A percentile compares a stretch with the other conserved stretches of the same genome.
Conservation (phyloP, 164 flowering plant genomes). For the Stephania japonica region DNA sequence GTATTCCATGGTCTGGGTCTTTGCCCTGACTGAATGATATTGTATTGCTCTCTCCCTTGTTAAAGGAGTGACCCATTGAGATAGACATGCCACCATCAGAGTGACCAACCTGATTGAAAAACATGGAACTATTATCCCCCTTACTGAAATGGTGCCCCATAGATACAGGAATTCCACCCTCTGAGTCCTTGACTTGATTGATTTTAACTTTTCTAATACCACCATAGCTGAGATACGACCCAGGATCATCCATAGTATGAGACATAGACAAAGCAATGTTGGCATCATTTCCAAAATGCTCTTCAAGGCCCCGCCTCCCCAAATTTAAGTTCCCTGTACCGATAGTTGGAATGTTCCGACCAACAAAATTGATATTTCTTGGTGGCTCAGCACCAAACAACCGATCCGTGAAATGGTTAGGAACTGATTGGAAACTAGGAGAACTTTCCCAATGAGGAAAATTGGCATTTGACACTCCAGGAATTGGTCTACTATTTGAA, state of each 20-base stretch:
- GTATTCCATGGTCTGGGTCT: conserved; percentile 27
- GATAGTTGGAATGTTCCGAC: conserved; percentile 13
- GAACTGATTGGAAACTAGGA: conserved; percentile 26
- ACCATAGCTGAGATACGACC: conserved; percentile 16
- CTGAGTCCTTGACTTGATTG: conserved; percentile 16
- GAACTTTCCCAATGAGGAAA: conserved; percentile 40
- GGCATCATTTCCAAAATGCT: conserved; percentile 32
- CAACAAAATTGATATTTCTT: conserved; percentile 17
- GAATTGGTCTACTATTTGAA: conserved; percentile 21
- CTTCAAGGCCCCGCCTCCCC: conserved; percentile 23
- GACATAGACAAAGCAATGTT: conserved; percentile 46
- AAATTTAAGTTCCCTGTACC: conserved; percentile 20
- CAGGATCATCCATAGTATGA: conserved; percentile 24
- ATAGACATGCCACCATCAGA: conserved; percentile 18
- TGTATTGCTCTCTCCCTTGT: conserved; percentile 1
- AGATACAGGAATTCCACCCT: conserved; percentile 21
- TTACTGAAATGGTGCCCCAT: conserved; percentile 31
- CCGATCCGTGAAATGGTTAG: conserved; percentile 36
- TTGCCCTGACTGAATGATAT: conserved; percentile 25
- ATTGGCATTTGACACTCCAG: conserved; percentile 26
- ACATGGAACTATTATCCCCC: conserved; percentile 13
- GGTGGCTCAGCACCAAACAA: conserved; percentile 38
- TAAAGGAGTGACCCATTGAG: conserved; percentile 3
- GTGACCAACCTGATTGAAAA: conserved; percentile 24
- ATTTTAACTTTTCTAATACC: conserved; percentile 52